These are phyloP conservation scores for Dothistroma septosporum DNA, from an alignment of 2,329 filamentous ascomycete species.

Conservation along the genomic window DNA sequence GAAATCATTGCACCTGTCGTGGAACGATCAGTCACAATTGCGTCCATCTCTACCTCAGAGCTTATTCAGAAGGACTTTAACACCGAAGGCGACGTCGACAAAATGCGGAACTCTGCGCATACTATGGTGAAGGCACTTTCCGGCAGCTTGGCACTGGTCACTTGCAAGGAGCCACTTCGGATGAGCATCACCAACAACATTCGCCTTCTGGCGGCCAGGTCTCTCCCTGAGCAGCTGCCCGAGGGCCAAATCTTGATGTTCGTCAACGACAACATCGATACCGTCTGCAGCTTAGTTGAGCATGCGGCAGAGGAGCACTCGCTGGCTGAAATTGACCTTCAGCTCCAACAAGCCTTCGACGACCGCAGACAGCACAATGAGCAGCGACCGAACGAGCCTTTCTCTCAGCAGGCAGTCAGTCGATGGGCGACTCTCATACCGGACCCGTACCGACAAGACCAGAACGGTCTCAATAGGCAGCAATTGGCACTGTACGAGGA, in stretches of 20 bases:
- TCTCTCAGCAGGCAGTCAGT: constrained; percentile 71
- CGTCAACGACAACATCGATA: constrained; percentile 93
- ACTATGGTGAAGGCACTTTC: constrained; percentile 94
- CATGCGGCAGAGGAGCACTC: constrained; percentile 92
- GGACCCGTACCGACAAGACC: constrained; percentile 83
- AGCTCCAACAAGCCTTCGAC: constrained; percentile 78
- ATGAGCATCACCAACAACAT: constrained; percentile 98
- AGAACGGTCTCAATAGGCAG: constrained; percentile 71
- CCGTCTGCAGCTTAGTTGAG: constrained; percentile 90
- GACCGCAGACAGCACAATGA: constrained; percentile 70
- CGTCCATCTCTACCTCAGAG: constrained; percentile 91
- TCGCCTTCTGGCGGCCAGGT: constrained; percentile 66
- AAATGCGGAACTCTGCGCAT: constrained; percentile 78
- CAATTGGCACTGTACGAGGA: constrained; percentile 97
- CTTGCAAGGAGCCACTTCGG: constrained; percentile 91
- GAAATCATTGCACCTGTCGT: constrained; percentile 98
- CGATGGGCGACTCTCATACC: constrained; percentile 93
- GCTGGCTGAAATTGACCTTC: constrained; percentile 88
- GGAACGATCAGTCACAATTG: constrained; percentile 94
- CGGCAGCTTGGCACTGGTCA: constrained; percentile 91
- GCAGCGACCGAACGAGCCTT: constrained; percentile 75
- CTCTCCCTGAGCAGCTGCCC: constrained; percentile 67
- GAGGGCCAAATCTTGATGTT: constrained; percentile 98
- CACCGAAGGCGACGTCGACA: constrained; percentile 84
- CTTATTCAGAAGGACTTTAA: constrained; percentile 96